Evolutionary conservation across 108 stramenopile species (phyloP).

Genomic region (Cyclotella sp.): DNA sequence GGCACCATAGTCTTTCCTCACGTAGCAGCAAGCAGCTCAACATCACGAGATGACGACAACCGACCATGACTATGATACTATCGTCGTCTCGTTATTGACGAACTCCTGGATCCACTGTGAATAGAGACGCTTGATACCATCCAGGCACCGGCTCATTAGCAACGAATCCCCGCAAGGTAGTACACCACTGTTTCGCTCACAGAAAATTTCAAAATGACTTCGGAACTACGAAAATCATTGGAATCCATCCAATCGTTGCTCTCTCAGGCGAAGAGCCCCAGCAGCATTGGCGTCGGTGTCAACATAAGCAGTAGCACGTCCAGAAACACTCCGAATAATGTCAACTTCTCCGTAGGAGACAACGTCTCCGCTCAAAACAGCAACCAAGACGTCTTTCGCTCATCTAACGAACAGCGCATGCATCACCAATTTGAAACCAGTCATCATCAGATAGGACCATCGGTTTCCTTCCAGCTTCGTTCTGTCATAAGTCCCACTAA

Average conservation of each 20-base stretch:
- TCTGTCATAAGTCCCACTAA: not conserved
- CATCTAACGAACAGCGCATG: not conserved
- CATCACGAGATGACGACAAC: too few species aligned
- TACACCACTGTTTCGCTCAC: too few species aligned
- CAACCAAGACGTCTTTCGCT: not conserved
- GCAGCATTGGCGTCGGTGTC: constrained; percentile 9
- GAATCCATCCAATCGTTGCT: constrained; percentile 45
- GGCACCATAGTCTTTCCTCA: too few species aligned
- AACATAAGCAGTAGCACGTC: not conserved
- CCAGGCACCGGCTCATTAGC: too few species aligned
- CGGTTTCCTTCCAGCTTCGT: too few species aligned
- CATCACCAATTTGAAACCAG: not conserved
- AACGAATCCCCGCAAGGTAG: too few species aligned
- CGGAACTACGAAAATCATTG: constrained; percentile 40
- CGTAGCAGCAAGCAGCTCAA: too few species aligned
- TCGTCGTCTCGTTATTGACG: too few species aligned
- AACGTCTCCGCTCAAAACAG: not conserved
- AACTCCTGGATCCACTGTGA: too few species aligned
- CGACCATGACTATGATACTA: too few species aligned
- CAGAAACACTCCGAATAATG: not conserved
- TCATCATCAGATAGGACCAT: not conserved
- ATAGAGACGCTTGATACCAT: too few species aligned
- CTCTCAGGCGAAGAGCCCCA: constrained; percentile 25
- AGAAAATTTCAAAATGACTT: too few species aligned
- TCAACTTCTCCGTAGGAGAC: not conserved